These are phyloP conservation scores for Pseudozyma hubeiensis DNA, from an alignment of 1,284 basidiomycete species.

Conservation along the genomic window DNA sequence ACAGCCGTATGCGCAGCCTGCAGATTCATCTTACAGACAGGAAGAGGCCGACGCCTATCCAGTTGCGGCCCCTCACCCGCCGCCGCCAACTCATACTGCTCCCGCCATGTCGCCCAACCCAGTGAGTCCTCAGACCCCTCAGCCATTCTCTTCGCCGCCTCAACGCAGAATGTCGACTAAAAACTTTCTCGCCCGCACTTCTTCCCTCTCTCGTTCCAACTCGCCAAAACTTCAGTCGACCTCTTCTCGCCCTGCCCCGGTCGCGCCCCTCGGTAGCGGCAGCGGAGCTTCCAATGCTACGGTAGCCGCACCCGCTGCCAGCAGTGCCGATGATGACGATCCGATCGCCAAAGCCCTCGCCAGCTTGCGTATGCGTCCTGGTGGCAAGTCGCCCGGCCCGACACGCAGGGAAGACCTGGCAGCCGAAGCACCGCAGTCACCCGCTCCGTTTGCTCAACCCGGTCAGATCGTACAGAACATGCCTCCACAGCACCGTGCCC, in stretches of 20 bases:
- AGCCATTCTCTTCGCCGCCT: constrained; percentile 9
- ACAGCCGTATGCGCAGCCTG: constrained; percentile 15
- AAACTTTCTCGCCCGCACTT: constrained; percentile 60
- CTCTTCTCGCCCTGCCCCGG: constrained; percentile 31
- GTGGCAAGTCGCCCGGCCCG: constrained; percentile 52
- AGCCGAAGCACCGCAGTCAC: constrained; percentile 18
- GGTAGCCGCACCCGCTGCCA: constrained; percentile 10
- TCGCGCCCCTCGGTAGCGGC: constrained; percentile 27
- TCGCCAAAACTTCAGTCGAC: constrained; percentile 30
- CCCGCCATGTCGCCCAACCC: constrained; percentile 22
- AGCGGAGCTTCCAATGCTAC: constrained; percentile 9
- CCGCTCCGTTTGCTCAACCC: constrained; percentile 37
- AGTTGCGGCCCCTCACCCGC: constrained; percentile 4
- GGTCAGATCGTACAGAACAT: constrained; percentile 45
- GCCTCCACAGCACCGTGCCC: constrained; percentile 42
- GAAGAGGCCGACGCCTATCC: constrained; percentile 29
- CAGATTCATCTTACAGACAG: constrained; percentile 10
- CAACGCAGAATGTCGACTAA: constrained; percentile 57
- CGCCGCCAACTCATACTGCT: constrained; percentile 5
- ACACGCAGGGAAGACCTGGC: constrained; percentile 46
- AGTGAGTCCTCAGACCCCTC: constrained; percentile 27
- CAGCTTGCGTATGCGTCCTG: constrained; percentile 70
- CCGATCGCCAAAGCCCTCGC: constrained; percentile 80
- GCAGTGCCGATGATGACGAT: constrained; percentile 73
- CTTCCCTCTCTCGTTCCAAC: constrained; percentile 51